Evolutionary conservation across 805 yeast species (phyloP).

Genomic region (Suhomyces sp.): DNA sequence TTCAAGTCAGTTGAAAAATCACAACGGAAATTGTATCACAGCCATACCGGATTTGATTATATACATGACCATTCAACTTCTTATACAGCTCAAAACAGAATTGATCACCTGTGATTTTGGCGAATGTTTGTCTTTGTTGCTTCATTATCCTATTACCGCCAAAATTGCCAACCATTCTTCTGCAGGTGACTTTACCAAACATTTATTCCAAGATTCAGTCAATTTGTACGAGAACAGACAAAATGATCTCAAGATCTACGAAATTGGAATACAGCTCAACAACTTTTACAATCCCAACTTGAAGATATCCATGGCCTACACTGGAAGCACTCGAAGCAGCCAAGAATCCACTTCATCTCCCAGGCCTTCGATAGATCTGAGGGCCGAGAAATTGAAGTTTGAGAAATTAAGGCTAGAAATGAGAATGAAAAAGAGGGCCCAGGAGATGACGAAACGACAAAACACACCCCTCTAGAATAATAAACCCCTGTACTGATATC

Average conservation of each 20-base stretch:
- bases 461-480: background rate
- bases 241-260: slow-evolving; percentile 37
- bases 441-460: slow-evolving; percentile 10
- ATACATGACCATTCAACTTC: slow-evolving; percentile 39
- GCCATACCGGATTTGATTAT: slow-evolving; percentile 38
- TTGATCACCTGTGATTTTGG: slow-evolving; percentile 50
- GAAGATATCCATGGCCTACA: slow-evolving; percentile 22
- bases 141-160: slow-evolving; percentile 46
- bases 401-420: slow-evolving; percentile 47
- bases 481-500: background rate
- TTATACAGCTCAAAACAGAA: slow-evolving; percentile 44
- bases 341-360: slow-evolving; percentile 15
- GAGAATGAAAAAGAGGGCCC: slow-evolving; percentile 44
- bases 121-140: slow-evolving; percentile 45
- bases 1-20: slow-evolving; percentile 14
- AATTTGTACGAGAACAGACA: slow-evolving; percentile 30
- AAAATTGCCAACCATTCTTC: slow-evolving; percentile 11
- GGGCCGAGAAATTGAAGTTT: slow-evolving; percentile 39
- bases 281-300: slow-evolving; percentile 38
- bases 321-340: slow-evolving; percentile 17
- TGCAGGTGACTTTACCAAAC: slow-evolving; percentile 18
- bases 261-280: slow-evolving; percentile 40
- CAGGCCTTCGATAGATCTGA: slow-evolving; percentile 14
- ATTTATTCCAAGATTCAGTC: slow-evolving; percentile 33
- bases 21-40: slow-evolving; percentile 10